Percentiles rank a stretch among this genome's conserved stretches.
These are phyloP conservation scores for Suhomyces maxii DNA, from an alignment of 1,139 yeast genomes.

Conservation along the genomic window DNA sequence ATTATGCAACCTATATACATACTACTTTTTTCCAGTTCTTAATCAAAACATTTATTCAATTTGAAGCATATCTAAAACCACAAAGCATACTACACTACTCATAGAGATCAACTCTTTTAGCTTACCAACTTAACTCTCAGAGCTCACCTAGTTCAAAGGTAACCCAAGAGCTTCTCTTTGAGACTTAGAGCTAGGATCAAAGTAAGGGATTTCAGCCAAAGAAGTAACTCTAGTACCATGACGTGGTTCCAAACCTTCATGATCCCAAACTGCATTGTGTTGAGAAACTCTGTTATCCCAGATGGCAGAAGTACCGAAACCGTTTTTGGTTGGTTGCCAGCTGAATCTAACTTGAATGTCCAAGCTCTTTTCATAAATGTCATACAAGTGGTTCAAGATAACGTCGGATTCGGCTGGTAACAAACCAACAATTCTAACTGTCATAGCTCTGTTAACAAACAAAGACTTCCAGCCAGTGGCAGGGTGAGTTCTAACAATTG, in stretches of 20 bases:
- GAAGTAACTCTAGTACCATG: constrained; percentile 63
- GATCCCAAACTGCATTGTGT: constrained; percentile 54
- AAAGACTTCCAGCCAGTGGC: constrained; percentile 57
- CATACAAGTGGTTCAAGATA: constrained; percentile 40
- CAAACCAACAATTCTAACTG: constrained; percentile 45
- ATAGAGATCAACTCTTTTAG: not conserved
- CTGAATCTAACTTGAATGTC: constrained; percentile 49
- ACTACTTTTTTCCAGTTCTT: too few species aligned
- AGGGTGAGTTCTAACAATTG: constrained; percentile 51
- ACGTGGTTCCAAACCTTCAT: constrained; percentile 50
- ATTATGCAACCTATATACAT: too few species aligned
- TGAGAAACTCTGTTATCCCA: constrained; percentile 60
- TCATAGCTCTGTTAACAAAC: constrained; percentile 45
- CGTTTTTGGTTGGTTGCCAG: constrained; percentile 51
- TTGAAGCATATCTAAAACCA: too few species aligned
- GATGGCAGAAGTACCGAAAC: constrained; percentile 54
- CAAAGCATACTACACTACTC: too few species aligned
- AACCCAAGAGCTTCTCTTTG: constrained; percentile 56
- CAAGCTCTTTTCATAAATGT: constrained; percentile 43
- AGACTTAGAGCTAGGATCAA: constrained; percentile 51
- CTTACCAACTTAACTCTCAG: not conserved
- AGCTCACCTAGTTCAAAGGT: constrained; percentile 19
- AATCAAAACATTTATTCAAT: too few species aligned
- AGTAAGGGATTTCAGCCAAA: constrained; percentile 55
- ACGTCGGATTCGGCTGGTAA: constrained; percentile 39